These are phyloP conservation scores for Hypoxylon crocopeplum DNA, from an alignment of 495 filamentous ascomycete species.

Conservation along the genomic window DNA sequence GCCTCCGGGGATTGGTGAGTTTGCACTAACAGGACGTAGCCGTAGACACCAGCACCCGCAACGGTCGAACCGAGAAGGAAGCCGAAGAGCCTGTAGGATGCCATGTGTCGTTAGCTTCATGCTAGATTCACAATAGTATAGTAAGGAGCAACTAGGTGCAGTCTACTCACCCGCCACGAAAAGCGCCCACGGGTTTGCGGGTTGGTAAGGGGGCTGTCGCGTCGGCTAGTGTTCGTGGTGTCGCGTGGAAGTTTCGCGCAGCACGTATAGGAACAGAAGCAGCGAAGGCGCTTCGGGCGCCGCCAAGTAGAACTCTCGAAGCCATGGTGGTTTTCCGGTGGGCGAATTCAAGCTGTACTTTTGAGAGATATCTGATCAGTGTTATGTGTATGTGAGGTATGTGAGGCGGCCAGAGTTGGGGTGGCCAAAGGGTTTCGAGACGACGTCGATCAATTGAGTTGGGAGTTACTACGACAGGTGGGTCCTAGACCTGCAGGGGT, in stretches of 20 bases:
- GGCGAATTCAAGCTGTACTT: slow-evolving; percentile 1
- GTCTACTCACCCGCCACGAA: slow-evolving; percentile 83
- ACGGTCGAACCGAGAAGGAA: slow-evolving; percentile 88
- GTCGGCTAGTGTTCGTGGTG: slow-evolving; percentile 51
- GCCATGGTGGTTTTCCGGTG: slow-evolving; percentile 46
- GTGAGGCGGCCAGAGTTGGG: slow-evolving; percentile 22
- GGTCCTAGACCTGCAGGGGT: background rate
- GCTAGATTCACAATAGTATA: background rate
- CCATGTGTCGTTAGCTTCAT: slow-evolving; percentile 12
- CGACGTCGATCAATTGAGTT: slow-evolving; percentile 20
- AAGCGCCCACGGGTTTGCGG: slow-evolving; percentile 86
- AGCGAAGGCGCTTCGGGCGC: slow-evolving; percentile 41
- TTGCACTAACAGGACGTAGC: slow-evolving; percentile 71
- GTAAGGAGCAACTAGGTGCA: background rate
- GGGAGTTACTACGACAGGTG: slow-evolving; percentile 14
- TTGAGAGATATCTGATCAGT: slow-evolving; percentile 3
- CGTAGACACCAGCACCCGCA: slow-evolving; percentile 82
- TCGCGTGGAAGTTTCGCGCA: slow-evolving; percentile 53
- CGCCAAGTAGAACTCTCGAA: slow-evolving; percentile 51
- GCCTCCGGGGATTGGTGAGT: background rate
- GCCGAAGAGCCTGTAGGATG: slow-evolving; percentile 74
- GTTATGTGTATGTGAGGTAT: slow-evolving; percentile 14
- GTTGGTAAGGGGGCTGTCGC: slow-evolving; percentile 62
- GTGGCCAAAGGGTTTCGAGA: slow-evolving; percentile 18
- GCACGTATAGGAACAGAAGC: slow-evolving; percentile 38